A percentile compares a stretch with the other conserved stretches of the same genome.
phyloP scores from a whole-genome alignment of 345 rosid species.

The Dipteronia dyeriana region DNA sequence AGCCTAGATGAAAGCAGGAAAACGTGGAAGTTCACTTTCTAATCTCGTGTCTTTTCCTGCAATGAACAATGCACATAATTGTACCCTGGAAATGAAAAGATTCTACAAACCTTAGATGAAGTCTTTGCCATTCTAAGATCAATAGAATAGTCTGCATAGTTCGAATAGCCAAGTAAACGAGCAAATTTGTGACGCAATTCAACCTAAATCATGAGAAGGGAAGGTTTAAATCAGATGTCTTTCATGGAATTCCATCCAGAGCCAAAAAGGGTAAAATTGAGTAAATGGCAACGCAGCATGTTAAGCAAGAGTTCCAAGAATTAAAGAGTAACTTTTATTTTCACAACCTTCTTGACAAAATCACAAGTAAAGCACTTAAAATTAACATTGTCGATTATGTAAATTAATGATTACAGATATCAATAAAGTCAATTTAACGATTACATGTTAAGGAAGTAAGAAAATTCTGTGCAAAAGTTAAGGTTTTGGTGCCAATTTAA shows the following conservation, averaged over 20 bases:
- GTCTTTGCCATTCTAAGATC: slow-evolving; percentile 81
- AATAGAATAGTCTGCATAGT: slow-evolving; percentile 83
- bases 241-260: slow-evolving; percentile 1
- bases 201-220: slow-evolving; percentile 48
- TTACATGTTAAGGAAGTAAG: not conserved
- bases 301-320: slow-evolving; percentile 6
- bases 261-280: not conserved
- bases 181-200: slow-evolving; percentile 85
- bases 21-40: slow-evolving; percentile 4
- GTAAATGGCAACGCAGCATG: slow-evolving; percentile 4
- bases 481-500: not conserved
- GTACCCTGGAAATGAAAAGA: slow-evolving; percentile 14
- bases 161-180: slow-evolving; percentile 79
- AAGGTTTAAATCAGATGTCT: slow-evolving; percentile 5
- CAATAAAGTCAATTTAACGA: not conserved
- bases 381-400: not conserved
- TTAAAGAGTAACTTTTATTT: not conserved
- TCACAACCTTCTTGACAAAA: not conserved
- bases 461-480: not conserved
- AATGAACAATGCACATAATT: slow-evolving; percentile 9
- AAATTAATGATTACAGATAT: not conserved
- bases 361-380: not conserved
- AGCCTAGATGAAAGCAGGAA: slow-evolving; percentile 11
- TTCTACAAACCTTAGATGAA: slow-evolving; percentile 69
- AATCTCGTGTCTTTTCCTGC: not conserved